Base-by-base conservation (phyloP, 2,329 filamentous ascomycete genomes). In the Cladosporium sp. region DNA sequence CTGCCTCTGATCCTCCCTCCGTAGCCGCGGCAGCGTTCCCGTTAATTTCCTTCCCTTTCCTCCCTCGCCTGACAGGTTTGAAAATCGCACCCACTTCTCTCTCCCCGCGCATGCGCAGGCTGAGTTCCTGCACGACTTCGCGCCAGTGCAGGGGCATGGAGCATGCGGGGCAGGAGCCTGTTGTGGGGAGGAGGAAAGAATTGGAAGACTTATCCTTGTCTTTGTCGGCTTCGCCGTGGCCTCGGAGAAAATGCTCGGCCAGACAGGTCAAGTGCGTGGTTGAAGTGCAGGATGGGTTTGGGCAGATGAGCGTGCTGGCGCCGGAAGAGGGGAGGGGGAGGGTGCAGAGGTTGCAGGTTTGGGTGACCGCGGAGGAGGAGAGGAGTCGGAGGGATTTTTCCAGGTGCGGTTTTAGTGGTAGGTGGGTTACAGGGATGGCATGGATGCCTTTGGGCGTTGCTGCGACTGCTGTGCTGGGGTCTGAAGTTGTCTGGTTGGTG, bases 71-170 rank as follows among this genome's bases (percentile, higher is more conserved):
- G 17, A 2, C 43, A 3, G 18, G 22, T 36, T 82, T 88, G 58
- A 89, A 75, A 20, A 96, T 61, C 57, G 82, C 82, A 36, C 83
- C 79, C 1, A 91, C 72, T 57, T 90, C 85, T 51, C 86, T 85
- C 49, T 77, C 69, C 1, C 86, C 90, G 19, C 88, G 79, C 30
- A 81, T 73, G 27, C 92, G 79, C 43, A 96, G 70, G 44, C 80
- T 93, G 59, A 95, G 69, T 64, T 95, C 91, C 64, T 84, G 91
- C 72, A 95, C 86, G 70, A 96, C 80, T 42, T 86, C 80, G 0
- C 77, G 74, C 92, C 92, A 97, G 44, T 75, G 66, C 2, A 90
- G 70, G 4, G 73, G 68, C 0, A 74, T 73, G 1, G 75, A 69
- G 63, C 92, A 97, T 17, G 71, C 71, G 0, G 89, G 89, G 69